Base-by-base conservation (phyloP, 495 filamentous ascomycete species). In the Poronia punctata region DNA sequence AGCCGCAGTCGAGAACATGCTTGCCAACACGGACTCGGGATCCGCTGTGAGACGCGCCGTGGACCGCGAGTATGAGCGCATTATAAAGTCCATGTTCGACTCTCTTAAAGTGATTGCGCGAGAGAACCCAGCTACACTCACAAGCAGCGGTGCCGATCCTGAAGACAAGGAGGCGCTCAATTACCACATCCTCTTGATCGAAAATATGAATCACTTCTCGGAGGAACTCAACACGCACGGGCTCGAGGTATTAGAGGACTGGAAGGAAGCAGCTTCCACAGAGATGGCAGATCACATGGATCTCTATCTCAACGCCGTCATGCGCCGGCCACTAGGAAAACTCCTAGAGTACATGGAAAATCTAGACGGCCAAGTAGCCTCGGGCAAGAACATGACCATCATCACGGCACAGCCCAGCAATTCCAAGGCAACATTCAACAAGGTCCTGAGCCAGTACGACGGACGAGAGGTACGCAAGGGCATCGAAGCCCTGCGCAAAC, bases 121-220 rank as follows among this genome's bases (percentile, higher is more conserved):
- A 63, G 89, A 95, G 59, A 86, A 82, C 33, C 90, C 90, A 0
- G 73, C 78, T 3, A 81, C 72, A 10, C 62, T 65, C 24, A 56
- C 58, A 2, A 51, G 45, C 15, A 49, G 45, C 27, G 41, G 46
- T 18, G 73, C 78, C 31, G 72, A 75, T 44, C 76, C 68, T n/a
- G 90, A 97, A 52, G 90, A 97, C 57, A 97, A 97, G 61, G 90
- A 95, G 56, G 80, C 84, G 11, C 72, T 97, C 15, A 96, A 97
- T 58, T 94, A 94, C 64, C 88, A 96, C 58, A 95, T 97, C 52
- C 75, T 95, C 34, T 75, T 97, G 22, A 96, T 97, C 45, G 90
- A 97, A 60, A 97, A 97, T 57, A 95, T 96, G 90, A 92, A 95
- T 57, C 88, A 95, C 58, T 95, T 90, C 60, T 67, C 89, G 7